Evolutionary conservation across 768 basidiomycete species (phyloP).

Genomic region (Kwoniella sp.): DNA sequence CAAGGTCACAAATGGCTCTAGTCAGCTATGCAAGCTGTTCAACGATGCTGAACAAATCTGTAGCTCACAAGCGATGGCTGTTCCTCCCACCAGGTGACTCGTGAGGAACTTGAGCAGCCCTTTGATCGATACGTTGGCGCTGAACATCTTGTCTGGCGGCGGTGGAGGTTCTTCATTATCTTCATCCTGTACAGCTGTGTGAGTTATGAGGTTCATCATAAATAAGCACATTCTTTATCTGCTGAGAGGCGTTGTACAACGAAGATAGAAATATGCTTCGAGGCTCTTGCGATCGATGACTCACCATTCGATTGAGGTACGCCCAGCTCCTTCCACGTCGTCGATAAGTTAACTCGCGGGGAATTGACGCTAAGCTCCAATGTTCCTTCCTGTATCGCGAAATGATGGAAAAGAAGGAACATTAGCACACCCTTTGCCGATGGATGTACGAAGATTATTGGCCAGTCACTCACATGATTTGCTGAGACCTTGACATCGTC

Average conservation of each 20-base stretch:
- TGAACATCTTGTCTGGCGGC: constrained; percentile 43
- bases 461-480: constrained; percentile 42
- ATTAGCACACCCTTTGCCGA: constrained; percentile 20
- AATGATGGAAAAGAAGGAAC: neutral
- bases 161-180: constrained; percentile 32
- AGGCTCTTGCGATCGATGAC: too few relatives aligned
- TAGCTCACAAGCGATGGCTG: constrained; percentile 48
- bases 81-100: constrained; percentile 46
- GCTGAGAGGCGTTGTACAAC: neutral
- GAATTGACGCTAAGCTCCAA: constrained; percentile 40
- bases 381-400: constrained; percentile 41
- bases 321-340: constrained; percentile 45
- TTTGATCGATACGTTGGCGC: constrained; percentile 44
- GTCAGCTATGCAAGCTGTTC: neutral
- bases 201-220: too few relatives aligned
- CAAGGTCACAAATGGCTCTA: neutral
- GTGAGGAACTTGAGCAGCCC: constrained; percentile 53
- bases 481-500: constrained; percentile 49
- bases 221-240: neutral
- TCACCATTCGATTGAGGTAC: constrained; percentile 44
- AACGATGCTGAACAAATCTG: neutral
- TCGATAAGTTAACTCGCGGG: constrained; percentile 40
- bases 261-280: constrained; percentile 11
- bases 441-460: neutral
- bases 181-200: constrained; percentile 4